Base-by-base conservation (phyloP, 495 filamentous ascomycete species). In the Penicillium antarcticum region DNA sequence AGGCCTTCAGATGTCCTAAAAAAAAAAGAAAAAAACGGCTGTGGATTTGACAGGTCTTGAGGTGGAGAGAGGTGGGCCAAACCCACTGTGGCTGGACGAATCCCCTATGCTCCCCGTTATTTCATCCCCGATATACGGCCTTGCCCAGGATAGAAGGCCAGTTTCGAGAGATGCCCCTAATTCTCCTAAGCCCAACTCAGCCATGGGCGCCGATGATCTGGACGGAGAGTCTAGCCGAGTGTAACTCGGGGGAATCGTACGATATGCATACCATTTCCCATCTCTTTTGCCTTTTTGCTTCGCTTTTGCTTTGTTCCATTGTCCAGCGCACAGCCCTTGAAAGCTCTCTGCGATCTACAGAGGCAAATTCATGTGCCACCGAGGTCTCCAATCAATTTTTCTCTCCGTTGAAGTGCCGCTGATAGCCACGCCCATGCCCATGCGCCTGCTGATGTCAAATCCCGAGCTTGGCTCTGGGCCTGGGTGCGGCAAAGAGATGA, bases 1-100 rank as follows among this genome's bases (percentile, higher is more conserved):
- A 46, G 51, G 44, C 54, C 37, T 42, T 50, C 48, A 48, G 53
- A 55, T 37, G 46, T 40, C 42, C 26, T 53, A 44, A 37, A 48
- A 53, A 44, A 37, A 48, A 53, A 41, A 54, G 59, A 48, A 53
- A 19, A 50, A 56, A 61, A 64, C 61, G 55, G 61, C 37, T 37
- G 34, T 43, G 24, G 44, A 26, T 57, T 42, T 46, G 42, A 46
- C 26, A 29, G 32, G 29, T 44, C 40, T 9, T 42, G 33, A 44
- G 10, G 36, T 53, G 34, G 29, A 37, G 32, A 29, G 42, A 38
- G 42, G 42, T 32, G 41, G 41, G 13, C 26, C 41, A 45, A 41
- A 46, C 16, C 45, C 47, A 49, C 38, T 34, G 17, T 45, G 42
- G 31, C 35, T 49, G 17, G 11, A 32, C 26, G 29, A 33, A 48